phyloP scores from a whole-genome alignment of 306 rosid genomes.

The Adenanthera pavonina region DNA sequence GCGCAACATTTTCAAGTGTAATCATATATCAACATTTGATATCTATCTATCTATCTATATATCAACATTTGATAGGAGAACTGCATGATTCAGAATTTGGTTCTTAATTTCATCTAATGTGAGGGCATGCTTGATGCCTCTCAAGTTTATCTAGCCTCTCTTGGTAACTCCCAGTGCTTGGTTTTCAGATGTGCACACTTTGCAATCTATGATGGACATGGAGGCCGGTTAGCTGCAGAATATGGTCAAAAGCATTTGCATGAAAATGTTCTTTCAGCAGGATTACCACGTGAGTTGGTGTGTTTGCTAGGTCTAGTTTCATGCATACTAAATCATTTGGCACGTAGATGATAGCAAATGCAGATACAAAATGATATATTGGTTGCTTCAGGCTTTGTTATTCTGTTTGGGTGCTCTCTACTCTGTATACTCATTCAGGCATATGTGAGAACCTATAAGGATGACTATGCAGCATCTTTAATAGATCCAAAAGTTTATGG shows the following conservation, averaged over 20 bases:
- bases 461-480: slow-evolving; percentile 17
- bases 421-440: not conserved
- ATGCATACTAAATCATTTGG: slow-evolving; percentile 36
- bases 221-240: slow-evolving; percentile 92
- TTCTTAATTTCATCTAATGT: not conserved
- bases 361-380: slow-evolving; percentile 20
- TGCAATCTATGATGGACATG: slow-evolving; percentile 92
- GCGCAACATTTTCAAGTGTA: not conserved
- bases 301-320: slow-evolving; percentile 82
- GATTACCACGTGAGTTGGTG: slow-evolving; percentile 99
- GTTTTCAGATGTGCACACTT: slow-evolving; percentile 77
- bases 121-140: not conserved
- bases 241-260: slow-evolving; percentile 83
- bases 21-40: slow-evolving; percentile 1
- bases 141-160: slow-evolving; percentile 27
- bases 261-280: slow-evolving; percentile 73
- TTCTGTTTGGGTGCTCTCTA: slow-evolving; percentile 10
- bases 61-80: not conserved
- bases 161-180: slow-evolving; percentile 25
- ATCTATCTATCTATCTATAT: not conserved
- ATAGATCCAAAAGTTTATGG: slow-evolving; percentile 17
- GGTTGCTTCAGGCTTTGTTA: slow-evolving; percentile 16
- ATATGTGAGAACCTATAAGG: slow-evolving; percentile 4
- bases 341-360: slow-evolving; percentile 30
- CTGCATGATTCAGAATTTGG: not conserved